Conservation (phyloP, 129 eudicot species). For the Pittosporum tobira region DNA sequence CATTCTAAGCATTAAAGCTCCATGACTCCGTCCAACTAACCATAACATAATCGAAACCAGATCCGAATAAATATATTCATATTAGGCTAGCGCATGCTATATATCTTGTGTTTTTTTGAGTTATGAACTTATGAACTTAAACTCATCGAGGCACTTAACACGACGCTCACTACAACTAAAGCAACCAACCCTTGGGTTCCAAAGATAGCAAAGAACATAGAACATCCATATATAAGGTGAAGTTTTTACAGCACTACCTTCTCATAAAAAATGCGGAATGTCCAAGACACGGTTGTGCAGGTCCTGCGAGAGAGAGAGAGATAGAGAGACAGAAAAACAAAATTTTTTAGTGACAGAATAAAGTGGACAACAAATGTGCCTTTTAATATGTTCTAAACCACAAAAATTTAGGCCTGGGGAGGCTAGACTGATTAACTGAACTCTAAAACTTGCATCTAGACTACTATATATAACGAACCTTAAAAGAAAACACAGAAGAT, state of each 20-base stretch:
- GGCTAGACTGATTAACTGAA: background rate
- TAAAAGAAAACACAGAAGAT: conserved; percentile 1
- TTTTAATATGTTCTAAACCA: background rate
- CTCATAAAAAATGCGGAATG: conserved; percentile 91
- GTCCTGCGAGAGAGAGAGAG: conserved; percentile 42
- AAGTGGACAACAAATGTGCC: background rate
- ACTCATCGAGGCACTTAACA: too few relatives aligned
- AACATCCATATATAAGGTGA: background rate
- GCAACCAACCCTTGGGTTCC: too few relatives aligned
- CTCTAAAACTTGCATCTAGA: background rate
- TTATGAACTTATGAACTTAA: too few relatives aligned
- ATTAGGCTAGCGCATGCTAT: background rate
- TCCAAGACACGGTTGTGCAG: conserved; percentile 94
- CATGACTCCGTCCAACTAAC: background rate
- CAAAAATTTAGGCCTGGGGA: background rate
- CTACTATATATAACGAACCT: background rate
- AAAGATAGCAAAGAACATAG: too few relatives aligned
- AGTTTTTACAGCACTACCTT: conserved; percentile 40
- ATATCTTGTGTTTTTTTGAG: too few relatives aligned
- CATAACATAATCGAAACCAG: background rate
- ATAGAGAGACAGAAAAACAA: background rate
- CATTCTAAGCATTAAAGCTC: conserved; percentile 1
- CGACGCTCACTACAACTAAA: too few relatives aligned
- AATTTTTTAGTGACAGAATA: background rate
- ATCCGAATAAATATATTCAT: background rate